Conservation (phyloP, 208 protist genomes). For the Lotmaria passim region DNA sequence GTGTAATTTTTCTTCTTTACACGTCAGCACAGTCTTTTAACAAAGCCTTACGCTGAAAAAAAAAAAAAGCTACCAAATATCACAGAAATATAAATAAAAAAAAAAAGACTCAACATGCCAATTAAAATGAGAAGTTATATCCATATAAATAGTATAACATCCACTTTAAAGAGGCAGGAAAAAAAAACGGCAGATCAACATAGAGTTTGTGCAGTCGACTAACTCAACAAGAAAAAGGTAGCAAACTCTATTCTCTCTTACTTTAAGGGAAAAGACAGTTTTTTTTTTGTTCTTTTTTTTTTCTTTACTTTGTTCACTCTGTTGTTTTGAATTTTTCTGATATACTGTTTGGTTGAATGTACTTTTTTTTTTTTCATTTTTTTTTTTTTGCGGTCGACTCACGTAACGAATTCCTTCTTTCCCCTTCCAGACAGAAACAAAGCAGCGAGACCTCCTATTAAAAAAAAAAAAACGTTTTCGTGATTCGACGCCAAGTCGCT, state of each 20-base stretch:
- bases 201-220: background rate
- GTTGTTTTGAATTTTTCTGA: background rate
- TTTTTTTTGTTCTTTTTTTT: background rate
- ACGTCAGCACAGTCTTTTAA: background rate
- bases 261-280: background rate
- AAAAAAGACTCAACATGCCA: constrained; percentile 5
- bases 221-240: constrained; percentile 12
- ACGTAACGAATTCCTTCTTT: background rate
- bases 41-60: background rate
- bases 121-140: constrained; percentile 10
- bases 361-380: constrained; percentile 6
- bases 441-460: background rate
- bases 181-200: constrained; percentile 16
- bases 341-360: background rate
- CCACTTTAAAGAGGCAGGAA: background rate
- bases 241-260: background rate
- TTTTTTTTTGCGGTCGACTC: constrained; percentile 6
- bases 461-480: background rate
- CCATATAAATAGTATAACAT: constrained; percentile 12
- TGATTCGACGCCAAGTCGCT: background rate
- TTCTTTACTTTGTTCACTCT: background rate
- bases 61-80: background rate
- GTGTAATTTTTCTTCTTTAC: too few relatives aligned
- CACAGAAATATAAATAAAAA: background rate
- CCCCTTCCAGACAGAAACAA: background rate